phyloP scores from a whole-genome alignment of 2,329 filamentous ascomycete genomes.

The Fusarium sp. region DNA sequence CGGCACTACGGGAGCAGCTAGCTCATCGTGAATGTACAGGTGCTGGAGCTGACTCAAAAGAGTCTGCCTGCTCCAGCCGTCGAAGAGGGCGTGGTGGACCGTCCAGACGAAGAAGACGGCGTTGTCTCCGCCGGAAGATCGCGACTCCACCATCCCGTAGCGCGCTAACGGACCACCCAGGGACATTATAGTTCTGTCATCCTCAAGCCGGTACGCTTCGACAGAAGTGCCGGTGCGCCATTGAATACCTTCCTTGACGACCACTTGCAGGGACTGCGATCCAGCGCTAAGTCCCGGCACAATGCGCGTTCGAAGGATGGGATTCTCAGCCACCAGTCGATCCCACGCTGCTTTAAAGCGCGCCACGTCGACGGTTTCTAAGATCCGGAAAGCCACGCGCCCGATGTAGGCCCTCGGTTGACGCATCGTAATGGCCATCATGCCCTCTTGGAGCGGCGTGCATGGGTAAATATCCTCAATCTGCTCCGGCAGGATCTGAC shows the following conservation, averaged over 20 bases:
- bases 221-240: slow-evolving; percentile 8
- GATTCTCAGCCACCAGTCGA: slow-evolving; percentile 10
- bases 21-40: slow-evolving; percentile 5
- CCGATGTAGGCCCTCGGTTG: slow-evolving; percentile 9
- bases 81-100: slow-evolving; percentile 9
- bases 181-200: slow-evolving; percentile 8
- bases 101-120: slow-evolving; percentile 6
- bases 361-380: slow-evolving; percentile 9
- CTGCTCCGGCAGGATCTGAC: slow-evolving; percentile 14
- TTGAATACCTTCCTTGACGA: slow-evolving; percentile 8
- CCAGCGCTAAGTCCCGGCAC: slow-evolving; percentile 8
- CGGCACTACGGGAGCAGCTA: background rate
- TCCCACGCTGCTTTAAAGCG: slow-evolving; percentile 16
- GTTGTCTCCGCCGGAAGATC: background rate
- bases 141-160: slow-evolving; percentile 5
- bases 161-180: slow-evolving; percentile 13
- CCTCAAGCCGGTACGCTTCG: slow-evolving; percentile 8
- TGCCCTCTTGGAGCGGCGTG: slow-evolving; percentile 9
- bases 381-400: slow-evolving; percentile 5
- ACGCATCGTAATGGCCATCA: slow-evolving; percentile 6
- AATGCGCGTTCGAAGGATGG: slow-evolving; percentile 13
- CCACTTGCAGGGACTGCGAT: slow-evolving; percentile 9
- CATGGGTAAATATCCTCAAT: slow-evolving; percentile 15
- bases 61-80: slow-evolving; percentile 1
- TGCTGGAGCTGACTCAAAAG: slow-evolving; percentile 7